Evolutionary conservation across 192 early-diverging fungal species (phyloP), one percentile per base, ranked within the genome.

Genomic region (Obelidium mucronatum): DNA sequence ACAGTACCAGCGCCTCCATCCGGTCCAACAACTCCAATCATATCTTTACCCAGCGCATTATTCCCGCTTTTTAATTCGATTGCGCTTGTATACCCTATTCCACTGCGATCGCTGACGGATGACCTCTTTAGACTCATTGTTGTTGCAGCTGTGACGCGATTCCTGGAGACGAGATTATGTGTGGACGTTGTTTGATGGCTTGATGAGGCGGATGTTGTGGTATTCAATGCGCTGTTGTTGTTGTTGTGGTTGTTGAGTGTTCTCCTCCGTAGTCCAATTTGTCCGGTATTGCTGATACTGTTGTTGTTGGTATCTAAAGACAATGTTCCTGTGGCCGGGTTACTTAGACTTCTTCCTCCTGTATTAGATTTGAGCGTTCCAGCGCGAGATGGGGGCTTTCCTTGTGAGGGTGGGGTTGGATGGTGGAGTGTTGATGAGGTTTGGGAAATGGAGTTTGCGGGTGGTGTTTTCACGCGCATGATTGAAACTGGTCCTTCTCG

Each of bases 391-490:
- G 4, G 28, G 63, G n/a, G 37, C 5, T 65, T 65, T 39, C 34
- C 28, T n/a, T 24, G 28, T 8, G 11, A 30, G 31, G 63, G 63
- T 6, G 22, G 28, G 19, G 63, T 30, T 59, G 63, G 63, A 8
- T 24, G 4, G 24, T 35, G 13, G 22, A 13, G 63, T 40, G 66
- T 31, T 40, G 66, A 24, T 68, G 55, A 26, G 55, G 55, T 24
- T 58, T 8, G 17, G 24, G 55, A 58, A 5, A 26, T 24, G 13
- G 55, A 22, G 55, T 64, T 64, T 64, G 66, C 17, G 8, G 66
- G 66, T 13, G 72, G 72, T 2, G 72, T 74, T 40, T 74, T 74
- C 11, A n/a, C 58, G 11, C 72, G 72, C 56, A 74, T 60, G 34
- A 74, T 74, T 39, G 58, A 62, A 31, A 74, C 40, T 34, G 72